Base-by-base conservation (phyloP, 208 protist genomes). In the Spironucleus salmonicida region DNA sequence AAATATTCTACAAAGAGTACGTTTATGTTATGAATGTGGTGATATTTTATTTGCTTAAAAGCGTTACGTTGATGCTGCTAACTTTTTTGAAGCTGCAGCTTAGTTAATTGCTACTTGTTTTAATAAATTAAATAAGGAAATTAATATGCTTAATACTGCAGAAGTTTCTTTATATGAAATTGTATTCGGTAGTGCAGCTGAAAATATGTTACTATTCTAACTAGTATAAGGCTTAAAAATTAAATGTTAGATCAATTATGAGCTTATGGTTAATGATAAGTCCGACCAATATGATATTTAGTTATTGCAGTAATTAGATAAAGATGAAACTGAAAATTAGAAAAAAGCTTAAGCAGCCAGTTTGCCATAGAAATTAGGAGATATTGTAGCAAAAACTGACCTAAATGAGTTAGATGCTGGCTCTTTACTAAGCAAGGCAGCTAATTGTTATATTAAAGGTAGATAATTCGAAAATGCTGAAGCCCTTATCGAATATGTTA, bases 61-160 rank as follows among this genome's bases (percentile, higher is more conserved):
- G 64, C 2, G 64, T 11, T 71, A 32, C 45, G 64, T 15, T 11
- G 64, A 71, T 49, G 64, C 64, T 49, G 64, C 64, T 71, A 9
- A 45, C 7, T 49, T 71, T 40, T 71, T 71, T 35, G 64, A 71
- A 49, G 64, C 64, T 35, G 11, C 19, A 19, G 26, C 64, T 57
- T 15, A 71, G 9, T 71, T 71, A 40, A n/a, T 35, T 9, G 34
- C 13, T n/a, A 15, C 7, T 15, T 45, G 19, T 49, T 71, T 42
- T 38, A 30, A 35, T 49, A 40, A 38, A 32, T 38, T 71, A 29
- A 49, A 45, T 49, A 40, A 71, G n/a, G 64, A 71, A 45, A 71
- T 71, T 23, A 19, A 2, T 49, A 15, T 19, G 11, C 7, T 71
- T 15, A 11, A 7, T 27, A 40, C 27, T 45, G 64, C 32, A 29